Base-by-base conservation (phyloP, 441 rosid species). In the Jatropha podagrica region DNA sequence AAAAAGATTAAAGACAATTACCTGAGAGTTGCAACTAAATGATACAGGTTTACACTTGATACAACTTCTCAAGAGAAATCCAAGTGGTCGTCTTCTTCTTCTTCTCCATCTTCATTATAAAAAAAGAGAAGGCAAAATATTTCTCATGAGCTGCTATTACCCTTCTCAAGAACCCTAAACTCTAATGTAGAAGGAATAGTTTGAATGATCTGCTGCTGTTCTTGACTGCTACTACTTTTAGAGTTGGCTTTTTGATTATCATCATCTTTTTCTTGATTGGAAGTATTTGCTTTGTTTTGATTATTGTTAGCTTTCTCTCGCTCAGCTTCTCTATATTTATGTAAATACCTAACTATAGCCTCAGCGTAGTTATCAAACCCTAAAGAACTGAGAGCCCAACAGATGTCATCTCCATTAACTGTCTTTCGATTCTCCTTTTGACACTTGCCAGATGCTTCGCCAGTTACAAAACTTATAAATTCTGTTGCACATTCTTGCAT, bases 401-500 rank as follows among this genome's bases (percentile, higher is more conserved):
- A 92, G 77, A 95, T 87, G 83, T 95, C 98, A 54, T 95, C 97
- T 82, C 96, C 97, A 71, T 88, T 91, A 77, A 92, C 85, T 2
- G 98, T 92, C 92, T 91, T 95, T 32, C 97, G 90, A 80, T 92
- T 95, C 91, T 92, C 97, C 78, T 86, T 90, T 74, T 92, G 96
- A 81, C 98, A 92, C 90, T 85, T 95, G 80, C 90, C 91, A n/a
- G 98, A 89, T 15, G 98, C 98, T 83, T 95, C 98, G 7, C 88
- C 86, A 0, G 97, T 92, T 65, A 95, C 93, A 79, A 92, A 95
- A 82, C 98, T 91, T 82, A 95, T 71, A 82, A 95, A 95, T 87
- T 95, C 98, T 4, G 94, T 90, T 41, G 93, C 95, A 84, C 97
- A 91, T 77, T 95, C 98, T 87, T 92, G 97, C 87, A 92, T 83